Conservation (phyloP, 371 early-diverging fungal genomes). For the Racocetra persica region DNA sequence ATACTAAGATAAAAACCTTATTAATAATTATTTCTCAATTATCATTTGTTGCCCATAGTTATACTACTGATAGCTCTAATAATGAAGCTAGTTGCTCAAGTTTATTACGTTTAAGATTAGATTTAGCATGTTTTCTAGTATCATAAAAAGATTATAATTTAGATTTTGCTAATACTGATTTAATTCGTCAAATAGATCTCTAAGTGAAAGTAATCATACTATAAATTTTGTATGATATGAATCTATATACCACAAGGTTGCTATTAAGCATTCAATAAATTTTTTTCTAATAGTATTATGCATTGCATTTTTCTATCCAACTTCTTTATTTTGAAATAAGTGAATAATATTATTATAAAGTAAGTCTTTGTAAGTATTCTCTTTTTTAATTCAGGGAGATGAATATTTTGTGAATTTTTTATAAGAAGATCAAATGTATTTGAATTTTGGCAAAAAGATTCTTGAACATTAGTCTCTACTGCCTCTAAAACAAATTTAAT, state of each 20-base stretch:
- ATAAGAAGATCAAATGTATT: not conserved
- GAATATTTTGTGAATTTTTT: not conserved
- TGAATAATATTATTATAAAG: not conserved
- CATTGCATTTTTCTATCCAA: not conserved
- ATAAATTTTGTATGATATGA: not conserved
- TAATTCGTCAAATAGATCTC: not conserved
- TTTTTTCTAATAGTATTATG: not conserved
- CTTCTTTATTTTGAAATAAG: not conserved
- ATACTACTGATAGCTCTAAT: not conserved
- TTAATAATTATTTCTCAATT: too few relatives aligned
- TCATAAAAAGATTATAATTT: slow-evolving; percentile 4
- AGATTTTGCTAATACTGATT: not conserved
- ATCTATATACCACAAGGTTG: not conserved
- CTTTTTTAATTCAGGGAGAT: not conserved
- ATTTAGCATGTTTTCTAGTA: not conserved
- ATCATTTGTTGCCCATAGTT: too few relatives aligned
- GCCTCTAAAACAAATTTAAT: not conserved
- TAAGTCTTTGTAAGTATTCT: not conserved
- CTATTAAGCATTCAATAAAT: not conserved
- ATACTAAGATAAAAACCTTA: not conserved
- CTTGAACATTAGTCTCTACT: not conserved
- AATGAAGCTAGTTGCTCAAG: slow-evolving; percentile 1
- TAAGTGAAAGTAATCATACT: not conserved
- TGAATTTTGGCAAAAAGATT: not conserved
- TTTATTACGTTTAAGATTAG: not conserved